Evolutionary conservation across 2,329 filamentous ascomycete genomes (phyloP).

Genomic region (Epichloe sp.): DNA sequence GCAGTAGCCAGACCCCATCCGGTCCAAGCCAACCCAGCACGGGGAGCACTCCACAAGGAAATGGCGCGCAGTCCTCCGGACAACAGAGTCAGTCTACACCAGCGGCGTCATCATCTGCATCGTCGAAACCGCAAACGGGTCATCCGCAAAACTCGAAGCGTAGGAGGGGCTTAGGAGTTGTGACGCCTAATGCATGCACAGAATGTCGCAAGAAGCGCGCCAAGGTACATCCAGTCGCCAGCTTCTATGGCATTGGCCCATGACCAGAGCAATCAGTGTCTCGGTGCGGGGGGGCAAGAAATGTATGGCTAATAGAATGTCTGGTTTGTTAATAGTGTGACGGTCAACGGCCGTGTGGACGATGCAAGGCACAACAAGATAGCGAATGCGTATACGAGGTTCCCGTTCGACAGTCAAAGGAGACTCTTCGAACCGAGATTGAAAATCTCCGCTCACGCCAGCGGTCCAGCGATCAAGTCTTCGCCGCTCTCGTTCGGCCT

Average conservation of each 20-base stretch:
- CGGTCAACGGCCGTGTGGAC: slow-evolving; percentile 39
- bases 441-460: slow-evolving; percentile 42
- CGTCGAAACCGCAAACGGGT: slow-evolving; percentile 12
- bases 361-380: slow-evolving; percentile 41
- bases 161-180: slow-evolving; percentile 39
- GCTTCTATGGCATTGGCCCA: neutral
- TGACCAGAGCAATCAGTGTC: neutral
- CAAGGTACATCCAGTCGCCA: slow-evolving; percentile 31
- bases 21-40: slow-evolving; percentile 19
- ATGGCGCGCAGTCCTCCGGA: slow-evolving; percentile 12
- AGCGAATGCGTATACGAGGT: slow-evolving; percentile 48
- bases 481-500: slow-evolving; percentile 38
- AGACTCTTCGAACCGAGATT: slow-evolving; percentile 46
- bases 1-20: slow-evolving; percentile 15
- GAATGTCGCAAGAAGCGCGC: slow-evolving; percentile 50
- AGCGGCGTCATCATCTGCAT: slow-evolving; percentile 7
- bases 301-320: neutral
- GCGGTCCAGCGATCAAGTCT: slow-evolving; percentile 39
- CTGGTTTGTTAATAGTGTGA: slow-evolving; percentile 34
- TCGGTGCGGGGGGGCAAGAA: neutral
- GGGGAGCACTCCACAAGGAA: slow-evolving; percentile 21
- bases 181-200: slow-evolving; percentile 47
- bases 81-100: slow-evolving; percentile 5
- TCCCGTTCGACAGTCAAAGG: slow-evolving; percentile 51
- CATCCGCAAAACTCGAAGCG: slow-evolving; percentile 31